These are phyloP conservation scores for Cladosporium austrohemisphaericum DNA, from an alignment of 2,329 filamentous ascomycete genomes.

Conservation along the genomic window DNA sequence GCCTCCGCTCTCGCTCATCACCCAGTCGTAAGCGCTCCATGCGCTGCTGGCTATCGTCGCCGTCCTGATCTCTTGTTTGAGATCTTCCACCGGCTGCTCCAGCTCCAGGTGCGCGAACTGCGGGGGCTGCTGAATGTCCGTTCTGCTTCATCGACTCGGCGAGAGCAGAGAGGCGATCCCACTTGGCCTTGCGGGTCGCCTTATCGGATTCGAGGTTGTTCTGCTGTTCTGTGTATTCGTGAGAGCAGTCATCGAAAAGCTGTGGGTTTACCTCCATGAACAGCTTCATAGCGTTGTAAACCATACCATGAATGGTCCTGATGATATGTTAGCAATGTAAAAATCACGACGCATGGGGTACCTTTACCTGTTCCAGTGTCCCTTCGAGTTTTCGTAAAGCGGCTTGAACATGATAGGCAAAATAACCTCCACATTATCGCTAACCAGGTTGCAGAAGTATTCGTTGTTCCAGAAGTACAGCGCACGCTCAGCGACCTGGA, in stretches of 20 bases:
- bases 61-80: conserved; percentile 55
- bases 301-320: conserved; percentile 98
- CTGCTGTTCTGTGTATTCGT: conserved; percentile 95
- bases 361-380: conserved; percentile 90
- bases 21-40: conserved; percentile 87
- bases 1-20: conserved; percentile 58
- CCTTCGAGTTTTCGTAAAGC: conserved; percentile 97
- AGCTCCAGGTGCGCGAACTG: conserved; percentile 25
- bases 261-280: conserved; percentile 99
- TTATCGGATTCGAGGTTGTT: conserved; percentile 85
- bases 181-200: conserved; percentile 76
- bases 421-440: conserved; percentile 98
- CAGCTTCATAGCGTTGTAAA: conserved; percentile 99
- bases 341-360: neutral
- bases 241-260: conserved; percentile 96
- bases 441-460: conserved; percentile 98
- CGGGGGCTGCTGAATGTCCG: conserved; percentile 23
- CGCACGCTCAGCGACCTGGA: conserved; percentile 95
- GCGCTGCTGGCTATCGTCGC: conserved; percentile 73
- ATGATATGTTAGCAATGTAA: conserved; percentile 20
- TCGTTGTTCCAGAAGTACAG: conserved; percentile 99
- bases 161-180: conserved; percentile 79
- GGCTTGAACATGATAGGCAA: conserved; percentile 99
- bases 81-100: conserved; percentile 35
- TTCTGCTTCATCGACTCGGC: conserved; percentile 52